These are phyloP conservation scores for Helotiales sp. DNA, from an alignment of 2,329 filamentous ascomycete genomes.

Conservation along the genomic window DNA sequence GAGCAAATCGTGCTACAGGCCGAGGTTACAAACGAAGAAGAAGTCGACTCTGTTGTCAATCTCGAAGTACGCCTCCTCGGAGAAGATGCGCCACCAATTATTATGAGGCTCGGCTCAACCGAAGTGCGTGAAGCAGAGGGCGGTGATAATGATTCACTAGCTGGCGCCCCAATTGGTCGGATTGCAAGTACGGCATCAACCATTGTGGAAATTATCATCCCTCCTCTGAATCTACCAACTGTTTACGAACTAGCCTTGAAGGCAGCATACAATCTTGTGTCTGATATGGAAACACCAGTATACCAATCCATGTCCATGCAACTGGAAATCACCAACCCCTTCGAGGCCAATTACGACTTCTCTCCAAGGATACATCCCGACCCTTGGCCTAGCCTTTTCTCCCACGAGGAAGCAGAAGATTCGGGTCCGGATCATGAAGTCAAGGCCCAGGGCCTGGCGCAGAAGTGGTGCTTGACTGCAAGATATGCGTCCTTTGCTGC, in stretches of 20 bases:
- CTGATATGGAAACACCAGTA: slow-evolving; percentile 81
- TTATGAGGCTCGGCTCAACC: slow-evolving; percentile 40
- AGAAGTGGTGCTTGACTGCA: slow-evolving; percentile 81
- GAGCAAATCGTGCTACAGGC: slow-evolving; percentile 74
- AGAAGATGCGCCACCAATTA: slow-evolving; percentile 54
- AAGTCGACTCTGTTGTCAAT: slow-evolving; percentile 73
- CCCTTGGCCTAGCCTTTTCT: slow-evolving; percentile 88
- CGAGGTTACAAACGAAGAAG: slow-evolving; percentile 80
- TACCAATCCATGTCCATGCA: slow-evolving; percentile 73
- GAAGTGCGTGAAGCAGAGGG: slow-evolving; percentile 17
- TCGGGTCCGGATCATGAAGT: slow-evolving; percentile 39
- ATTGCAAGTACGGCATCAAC: slow-evolving; percentile 53
- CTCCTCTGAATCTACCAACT: slow-evolving; percentile 55
- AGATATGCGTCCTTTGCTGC: slow-evolving; percentile 77
- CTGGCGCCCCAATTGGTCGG: slow-evolving; percentile 37
- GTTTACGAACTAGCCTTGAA: slow-evolving; percentile 73
- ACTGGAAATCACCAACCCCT: slow-evolving; percentile 78
- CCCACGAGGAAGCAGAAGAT: slow-evolving; percentile 48
- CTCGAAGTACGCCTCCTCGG: slow-evolving; percentile 73
- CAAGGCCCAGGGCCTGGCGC: slow-evolving; percentile 67
- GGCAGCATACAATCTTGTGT: slow-evolving; percentile 77
- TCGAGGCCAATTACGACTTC: slow-evolving; percentile 91
- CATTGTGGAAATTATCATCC: slow-evolving; percentile 54
- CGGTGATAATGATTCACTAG: slow-evolving; percentile 9
- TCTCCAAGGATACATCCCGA: slow-evolving; percentile 77